A percentile compares a stretch with the other conserved stretches of the same genome.
phyloP scores from a whole-genome alignment of 371 early-diverging fungal genomes.

The Capillidium heterosporum region DNA sequence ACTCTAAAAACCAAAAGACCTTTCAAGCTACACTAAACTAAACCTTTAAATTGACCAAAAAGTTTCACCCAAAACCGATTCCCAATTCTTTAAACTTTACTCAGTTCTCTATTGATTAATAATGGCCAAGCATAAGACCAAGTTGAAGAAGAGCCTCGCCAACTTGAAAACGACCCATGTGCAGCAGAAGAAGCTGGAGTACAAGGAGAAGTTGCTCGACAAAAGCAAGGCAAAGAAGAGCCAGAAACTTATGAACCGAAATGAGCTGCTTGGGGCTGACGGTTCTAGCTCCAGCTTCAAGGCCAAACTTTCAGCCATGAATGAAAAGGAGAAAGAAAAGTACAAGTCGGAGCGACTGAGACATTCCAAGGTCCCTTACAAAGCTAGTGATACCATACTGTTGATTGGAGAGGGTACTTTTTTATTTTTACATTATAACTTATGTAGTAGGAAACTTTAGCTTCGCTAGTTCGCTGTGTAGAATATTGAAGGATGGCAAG shows the following conservation, averaged over 20 bases:
- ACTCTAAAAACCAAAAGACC: background rate
- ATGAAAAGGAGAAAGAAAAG: background rate
- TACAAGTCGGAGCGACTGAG: background rate
- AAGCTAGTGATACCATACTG: background rate
- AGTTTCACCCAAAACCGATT: no score
- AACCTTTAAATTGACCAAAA: no score
- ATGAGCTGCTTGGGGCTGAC: background rate
- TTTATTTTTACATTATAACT: background rate
- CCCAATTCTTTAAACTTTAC: no score
- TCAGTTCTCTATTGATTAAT: no score
- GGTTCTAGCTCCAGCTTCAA: background rate
- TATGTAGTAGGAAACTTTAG: slow-evolving; percentile 61
- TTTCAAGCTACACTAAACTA: background rate
- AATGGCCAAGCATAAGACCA: no score
- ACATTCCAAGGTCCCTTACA: slow-evolving; percentile 2
- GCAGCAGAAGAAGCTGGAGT: no score
- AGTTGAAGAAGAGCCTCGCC: no score
- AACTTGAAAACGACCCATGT: no score
- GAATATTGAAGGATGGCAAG: slow-evolving; percentile 26
- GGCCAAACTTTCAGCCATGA: background rate
- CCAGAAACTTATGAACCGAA: background rate
- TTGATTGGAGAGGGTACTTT: slow-evolving; percentile 4
- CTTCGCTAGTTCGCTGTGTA: slow-evolving; percentile 50
- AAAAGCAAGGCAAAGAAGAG: no score
- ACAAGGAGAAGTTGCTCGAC: no score